Conservation (phyloP, 2,329 filamentous ascomycete genomes). For the Neodidymelliopsis sp. region DNA sequence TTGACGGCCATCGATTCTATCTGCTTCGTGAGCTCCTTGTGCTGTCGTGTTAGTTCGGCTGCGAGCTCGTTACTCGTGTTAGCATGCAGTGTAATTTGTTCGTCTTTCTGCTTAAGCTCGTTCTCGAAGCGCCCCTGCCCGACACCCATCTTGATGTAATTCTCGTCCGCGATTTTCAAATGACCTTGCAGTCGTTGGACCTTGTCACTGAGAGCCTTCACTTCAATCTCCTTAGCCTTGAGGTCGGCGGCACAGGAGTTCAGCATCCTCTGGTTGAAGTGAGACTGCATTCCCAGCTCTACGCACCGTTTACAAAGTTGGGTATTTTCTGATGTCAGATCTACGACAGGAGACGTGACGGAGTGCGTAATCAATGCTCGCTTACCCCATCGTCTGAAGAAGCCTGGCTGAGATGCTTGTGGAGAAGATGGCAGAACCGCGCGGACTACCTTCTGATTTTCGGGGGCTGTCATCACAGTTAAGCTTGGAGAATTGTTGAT, state of each 20-base stretch:
- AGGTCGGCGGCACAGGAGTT: background rate
- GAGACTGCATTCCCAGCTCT: slow-evolving; percentile 1
- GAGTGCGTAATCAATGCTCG: background rate
- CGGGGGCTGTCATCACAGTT: too few species aligned
- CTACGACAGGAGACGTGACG: too few species aligned
- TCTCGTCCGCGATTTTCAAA: background rate
- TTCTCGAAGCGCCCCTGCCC: background rate
- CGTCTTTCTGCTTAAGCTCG: background rate
- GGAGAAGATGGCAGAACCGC: background rate
- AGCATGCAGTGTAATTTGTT: background rate
- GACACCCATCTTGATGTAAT: background rate
- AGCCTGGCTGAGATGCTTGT: background rate
- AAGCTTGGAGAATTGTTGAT: too few species aligned
- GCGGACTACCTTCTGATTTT: background rate
- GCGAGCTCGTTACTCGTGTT: background rate
- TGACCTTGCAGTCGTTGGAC: background rate
- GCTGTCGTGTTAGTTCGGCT: background rate
- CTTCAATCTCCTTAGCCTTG: background rate
- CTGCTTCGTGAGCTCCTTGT: background rate
- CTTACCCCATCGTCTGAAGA: background rate
- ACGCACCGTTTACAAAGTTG: slow-evolving; percentile 4
- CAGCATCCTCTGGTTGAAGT: slow-evolving; percentile 11
- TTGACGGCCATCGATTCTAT: background rate
- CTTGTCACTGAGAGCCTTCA: background rate
- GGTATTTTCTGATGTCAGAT: background rate